Evolutionary conservation across 2,329 filamentous ascomycete species (phyloP), one percentile per base, ranked within the genome.

Genomic region (Aureobasidium sp.): DNA sequence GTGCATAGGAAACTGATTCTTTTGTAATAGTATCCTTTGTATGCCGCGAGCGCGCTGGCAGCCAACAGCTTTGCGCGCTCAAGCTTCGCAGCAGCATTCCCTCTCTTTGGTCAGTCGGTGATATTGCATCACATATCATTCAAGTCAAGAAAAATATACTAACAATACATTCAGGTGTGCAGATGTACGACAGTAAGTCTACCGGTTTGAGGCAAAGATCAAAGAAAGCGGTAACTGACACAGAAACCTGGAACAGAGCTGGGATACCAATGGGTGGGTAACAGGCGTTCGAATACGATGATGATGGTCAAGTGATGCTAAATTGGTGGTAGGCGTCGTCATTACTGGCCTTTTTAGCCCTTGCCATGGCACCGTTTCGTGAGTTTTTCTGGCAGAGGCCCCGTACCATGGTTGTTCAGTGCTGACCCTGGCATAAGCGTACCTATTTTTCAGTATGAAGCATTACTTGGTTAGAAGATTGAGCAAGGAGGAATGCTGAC

Each of bases 251-350:
- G 41, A 56, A 34, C 73, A 75, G 72, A 68, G 64, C 66, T 81
- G 62, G 78, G 79, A 51, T 79, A 79, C 68, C 78, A 80, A 65
- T 81, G 79, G 79, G 79, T 79, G 59, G 76, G 74, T 61, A 75
- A n/a, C 73, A 45, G 37, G 29, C 22, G n/a, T 44, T 17, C n/a
- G n/a, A 36, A 36, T 25, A 29, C 52, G 27, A n/a, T 41, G 27
- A 29, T 42, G 34, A 36, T 31, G 37, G 58, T 61, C 36, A 37
- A 25, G 44, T 61, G 49, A 56, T 56, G 49, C 47, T 62, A 56
- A 53, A 41, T 49, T 20, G 29, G 48, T 47, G 41, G 25, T 31
- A 62, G 60, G 60, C 60, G 34, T 62, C 60, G 29, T 62, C 60
- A 39, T 51, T 62, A 41, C 42, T 62, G 51, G 76, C 72, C 57